Base-by-base conservation (phyloP, 78 protist genomes). In the Paratrimastix pyriformis region DNA sequence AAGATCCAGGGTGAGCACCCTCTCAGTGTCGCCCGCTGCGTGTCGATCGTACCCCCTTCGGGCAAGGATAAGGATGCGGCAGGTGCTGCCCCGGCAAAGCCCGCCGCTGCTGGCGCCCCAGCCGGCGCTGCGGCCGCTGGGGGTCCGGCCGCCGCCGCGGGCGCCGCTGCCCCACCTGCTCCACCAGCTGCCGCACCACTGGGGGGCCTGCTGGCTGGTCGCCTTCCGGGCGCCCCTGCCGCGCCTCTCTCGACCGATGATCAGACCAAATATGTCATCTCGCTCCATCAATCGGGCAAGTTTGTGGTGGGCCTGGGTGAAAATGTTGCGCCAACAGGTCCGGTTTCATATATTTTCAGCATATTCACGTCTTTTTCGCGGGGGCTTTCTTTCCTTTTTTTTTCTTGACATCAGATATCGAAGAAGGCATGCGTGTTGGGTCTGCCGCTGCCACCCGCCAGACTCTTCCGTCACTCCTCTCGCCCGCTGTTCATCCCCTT, bases 351-450 rank as follows among this genome's bases (percentile, higher is more conserved):
- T n/a, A n/a, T n/a, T n/a, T n/a, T n/a, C n/a, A n/a, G n/a, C n/a
- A n/a, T n/a, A n/a, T n/a, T n/a, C n/a, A n/a, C n/a, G n/a, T n/a
- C n/a, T n/a, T n/a, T n/a, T n/a, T n/a, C n/a, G n/a, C n/a, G n/a
- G n/a, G n/a, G n/a, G n/a, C n/a, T n/a, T n/a, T n/a, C n/a, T n/a
- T n/a, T n/a, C n/a, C n/a, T n/a, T n/a, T n/a, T n/a, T n/a, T n/a
- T n/a, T n/a, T n/a, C n/a, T n/a, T n/a, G n/a, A n/a, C 48, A n/a
- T n/a, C n/a, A n/a, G 99, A 97, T 69, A 88, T 97, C 58, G 98
- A 97, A 59, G 99, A 97, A 85, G 98, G 96, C 77, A 96, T 96
- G 98, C 91, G 99, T 48, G 99, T 97, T 45, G 99, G 96, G 82
- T 80, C 48, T 4, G 84, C 71, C 38, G 43, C 40, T 46, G 26